These are phyloP conservation scores for Ustilago crameri DNA, from an alignment of 1,284 basidiomycete genomes.

Conservation along the genomic window DNA sequence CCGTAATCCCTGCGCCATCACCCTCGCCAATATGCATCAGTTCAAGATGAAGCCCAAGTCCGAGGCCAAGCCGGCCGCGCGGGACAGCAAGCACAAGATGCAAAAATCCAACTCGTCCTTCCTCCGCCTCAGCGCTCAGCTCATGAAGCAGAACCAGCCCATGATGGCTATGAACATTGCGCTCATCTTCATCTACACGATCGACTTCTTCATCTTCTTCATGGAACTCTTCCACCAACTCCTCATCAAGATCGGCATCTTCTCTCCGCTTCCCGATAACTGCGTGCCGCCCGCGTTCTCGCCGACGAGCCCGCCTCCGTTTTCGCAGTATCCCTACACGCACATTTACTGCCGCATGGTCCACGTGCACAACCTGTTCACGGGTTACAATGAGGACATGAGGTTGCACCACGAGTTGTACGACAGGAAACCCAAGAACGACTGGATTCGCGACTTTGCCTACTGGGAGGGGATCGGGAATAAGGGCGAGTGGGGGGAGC, in stretches of 20 bases:
- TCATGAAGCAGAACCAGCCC: conserved; percentile 38
- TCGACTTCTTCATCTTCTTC: conserved; percentile 31
- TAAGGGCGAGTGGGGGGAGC: conserved; percentile 36
- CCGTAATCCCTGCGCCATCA: not conserved
- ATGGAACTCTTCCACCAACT: conserved; percentile 29
- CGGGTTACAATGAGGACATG: conserved; percentile 21
- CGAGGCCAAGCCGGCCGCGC: conserved; percentile 14
- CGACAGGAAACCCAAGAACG: conserved; percentile 30
- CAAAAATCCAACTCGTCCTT: conserved; percentile 32
- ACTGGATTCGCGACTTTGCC: conserved; percentile 47
- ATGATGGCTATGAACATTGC: conserved; percentile 26
- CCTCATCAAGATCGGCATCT: conserved; percentile 32
- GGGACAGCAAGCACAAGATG: conserved; percentile 24
- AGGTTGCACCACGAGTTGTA: conserved; percentile 37
- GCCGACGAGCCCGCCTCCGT: conserved; percentile 37
- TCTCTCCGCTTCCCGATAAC: conserved; percentile 16
- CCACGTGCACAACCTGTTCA: conserved; percentile 31
- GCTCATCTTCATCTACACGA: conserved; percentile 27
- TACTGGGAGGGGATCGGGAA: conserved; percentile 43
- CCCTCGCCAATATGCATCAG: not conserved
- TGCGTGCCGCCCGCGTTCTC: conserved; percentile 41
- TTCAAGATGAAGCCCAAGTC: conserved; percentile 7
- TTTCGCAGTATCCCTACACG: conserved; percentile 32
- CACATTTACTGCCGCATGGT: conserved; percentile 44
- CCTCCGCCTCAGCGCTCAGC: conserved; percentile 28